Conservation (phyloP, 139 green algal genomes). For the Spirogloea muscicola region DNA sequence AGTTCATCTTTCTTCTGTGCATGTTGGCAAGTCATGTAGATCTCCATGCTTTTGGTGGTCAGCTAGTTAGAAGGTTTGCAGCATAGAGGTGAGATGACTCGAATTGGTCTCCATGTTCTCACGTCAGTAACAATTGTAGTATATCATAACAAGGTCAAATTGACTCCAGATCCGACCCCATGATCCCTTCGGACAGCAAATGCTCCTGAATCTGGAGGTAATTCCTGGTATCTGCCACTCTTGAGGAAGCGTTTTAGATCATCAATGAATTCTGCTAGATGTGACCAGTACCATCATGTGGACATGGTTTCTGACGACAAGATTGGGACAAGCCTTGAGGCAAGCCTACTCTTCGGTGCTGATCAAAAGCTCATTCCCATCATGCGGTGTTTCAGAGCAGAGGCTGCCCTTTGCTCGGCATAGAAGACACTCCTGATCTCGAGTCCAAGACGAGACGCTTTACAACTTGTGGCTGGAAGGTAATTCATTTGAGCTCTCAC, state of each 20-base stretch:
- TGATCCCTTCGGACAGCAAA: slow-evolving; percentile 48
- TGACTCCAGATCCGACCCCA: slow-evolving; percentile 43
- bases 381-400: slow-evolving; percentile 34
- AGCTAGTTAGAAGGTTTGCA: neutral
- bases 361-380: neutral
- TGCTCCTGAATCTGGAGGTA: slow-evolving; percentile 47
- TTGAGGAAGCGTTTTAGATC: neutral
- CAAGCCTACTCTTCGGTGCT: neutral
- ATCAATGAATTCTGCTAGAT: neutral
- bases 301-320: neutral
- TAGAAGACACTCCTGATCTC: slow-evolving; percentile 64
- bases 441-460: slow-evolving; percentile 61
- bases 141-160: neutral
- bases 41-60: neutral
- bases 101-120: neutral
- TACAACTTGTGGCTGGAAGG: slow-evolving; percentile 56
- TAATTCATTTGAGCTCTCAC: neutral
- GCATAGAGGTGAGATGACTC: neutral
- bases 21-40: neutral
- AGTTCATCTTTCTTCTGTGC: neutral
- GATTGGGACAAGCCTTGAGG: neutral
- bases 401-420: slow-evolving; percentile 73
- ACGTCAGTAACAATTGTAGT: neutral
- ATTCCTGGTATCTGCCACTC: neutral
- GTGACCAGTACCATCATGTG: neutral